These are phyloP conservation scores for Syncephalastrum contaminatum DNA, from an alignment of 371 early-diverging fungal species.

Conservation along the genomic window DNA sequence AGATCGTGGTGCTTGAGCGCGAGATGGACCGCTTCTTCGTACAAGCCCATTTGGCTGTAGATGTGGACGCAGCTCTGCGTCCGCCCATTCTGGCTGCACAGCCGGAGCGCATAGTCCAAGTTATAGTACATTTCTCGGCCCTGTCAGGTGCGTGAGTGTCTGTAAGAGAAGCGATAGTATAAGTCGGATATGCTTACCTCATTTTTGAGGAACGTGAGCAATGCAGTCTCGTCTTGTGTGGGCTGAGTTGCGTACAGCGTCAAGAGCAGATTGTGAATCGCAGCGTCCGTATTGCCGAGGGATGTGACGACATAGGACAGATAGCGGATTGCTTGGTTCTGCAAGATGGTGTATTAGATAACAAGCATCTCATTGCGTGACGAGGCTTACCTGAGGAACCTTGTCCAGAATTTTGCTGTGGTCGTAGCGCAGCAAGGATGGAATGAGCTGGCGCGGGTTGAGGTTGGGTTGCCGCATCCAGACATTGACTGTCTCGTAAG, in stretches of 20 bases:
- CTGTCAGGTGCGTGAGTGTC: conserved; percentile 19
- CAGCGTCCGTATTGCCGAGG: conserved; percentile 77
- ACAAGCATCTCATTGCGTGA: neutral
- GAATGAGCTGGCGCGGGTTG: conserved; percentile 83
- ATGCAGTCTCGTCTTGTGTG: conserved; percentile 55
- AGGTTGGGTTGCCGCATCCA: conserved; percentile 84
- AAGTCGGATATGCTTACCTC: conserved; percentile 42
- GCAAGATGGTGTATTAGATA: neutral
- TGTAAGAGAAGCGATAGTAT: neutral
- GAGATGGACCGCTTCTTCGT: conserved; percentile 84
- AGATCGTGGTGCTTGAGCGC: conserved; percentile 82
- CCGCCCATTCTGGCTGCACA: conserved; percentile 74
- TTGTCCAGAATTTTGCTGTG: conserved; percentile 32
- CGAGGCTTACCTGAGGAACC: conserved; percentile 14
- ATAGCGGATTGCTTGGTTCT: conserved; percentile 90
- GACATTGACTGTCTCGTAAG: conserved; percentile 76
- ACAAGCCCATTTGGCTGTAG: conserved; percentile 76
- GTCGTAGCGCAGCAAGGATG: conserved; percentile 81
- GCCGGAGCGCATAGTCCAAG: conserved; percentile 82
- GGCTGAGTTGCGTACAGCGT: conserved; percentile 81
- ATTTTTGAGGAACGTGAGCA: conserved; percentile 69
- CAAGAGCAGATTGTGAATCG: conserved; percentile 90
- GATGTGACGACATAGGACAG: conserved; percentile 77
- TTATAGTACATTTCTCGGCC: conserved; percentile 74
- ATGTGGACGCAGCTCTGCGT: conserved; percentile 79